phyloP scores from a whole-genome alignment of 345 rosid species.

The Eucalyptus tenuipes region DNA sequence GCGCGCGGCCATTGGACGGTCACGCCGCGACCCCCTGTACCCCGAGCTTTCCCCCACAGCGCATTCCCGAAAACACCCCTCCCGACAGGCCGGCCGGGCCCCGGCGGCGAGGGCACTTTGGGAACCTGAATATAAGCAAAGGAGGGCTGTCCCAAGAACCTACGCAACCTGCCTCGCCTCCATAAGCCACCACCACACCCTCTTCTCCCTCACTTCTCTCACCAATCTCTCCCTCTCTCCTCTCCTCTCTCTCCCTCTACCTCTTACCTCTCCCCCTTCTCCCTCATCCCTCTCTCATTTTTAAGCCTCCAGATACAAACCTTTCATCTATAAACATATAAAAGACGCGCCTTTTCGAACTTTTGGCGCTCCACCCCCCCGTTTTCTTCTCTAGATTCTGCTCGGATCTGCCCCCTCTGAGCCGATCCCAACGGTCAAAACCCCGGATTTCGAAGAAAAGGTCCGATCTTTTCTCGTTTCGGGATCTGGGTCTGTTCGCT shows the following conservation, averaged over 20 bases:
- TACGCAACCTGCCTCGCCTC: not conserved
- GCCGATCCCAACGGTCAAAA: not conserved
- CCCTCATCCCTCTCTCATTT: not conserved
- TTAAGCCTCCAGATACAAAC: constrained; percentile 2
- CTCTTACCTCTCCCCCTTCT: not conserved
- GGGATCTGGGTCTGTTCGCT: not conserved
- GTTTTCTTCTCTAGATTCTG: not conserved
- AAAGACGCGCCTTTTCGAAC: constrained; percentile 1
- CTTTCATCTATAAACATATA: not conserved
- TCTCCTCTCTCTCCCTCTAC: not conserved
- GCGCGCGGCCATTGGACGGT: not conserved
- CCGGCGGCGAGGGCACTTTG: not conserved
- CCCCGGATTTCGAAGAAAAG: not conserved
- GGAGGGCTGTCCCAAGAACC: not conserved
- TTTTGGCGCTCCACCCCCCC: not conserved
- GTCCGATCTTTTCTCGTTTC: not conserved
- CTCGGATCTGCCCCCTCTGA: not conserved
- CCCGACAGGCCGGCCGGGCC: not conserved
- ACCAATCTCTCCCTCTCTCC: not conserved
- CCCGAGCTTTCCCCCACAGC: not conserved
- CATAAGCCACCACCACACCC: not conserved
- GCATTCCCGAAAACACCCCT: not conserved
- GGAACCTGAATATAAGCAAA: not conserved
- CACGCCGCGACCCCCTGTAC: not conserved
- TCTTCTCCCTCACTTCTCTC: not conserved